A percentile compares a stretch with the other conserved stretches of the same genome.
phyloP scores from a whole-genome alignment of 306 rosid genomes.

The Vicia sativa region DNA sequence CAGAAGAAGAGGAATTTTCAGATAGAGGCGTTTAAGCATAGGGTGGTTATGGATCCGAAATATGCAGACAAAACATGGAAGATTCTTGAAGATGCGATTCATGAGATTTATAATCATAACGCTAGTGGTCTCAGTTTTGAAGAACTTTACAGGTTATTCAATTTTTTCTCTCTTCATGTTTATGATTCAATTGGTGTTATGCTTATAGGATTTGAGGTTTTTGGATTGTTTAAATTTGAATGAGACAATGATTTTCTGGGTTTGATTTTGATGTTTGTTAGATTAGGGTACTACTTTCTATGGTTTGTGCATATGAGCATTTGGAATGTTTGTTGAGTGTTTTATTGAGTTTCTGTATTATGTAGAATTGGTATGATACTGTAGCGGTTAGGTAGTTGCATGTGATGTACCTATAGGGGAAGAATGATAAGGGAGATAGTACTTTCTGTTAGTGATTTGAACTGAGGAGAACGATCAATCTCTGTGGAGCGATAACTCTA shows the following conservation, averaged over 20 bases:
- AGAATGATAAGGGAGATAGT: no score
- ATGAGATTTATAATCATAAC: conserved; percentile 91
- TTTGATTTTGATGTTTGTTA: conserved; percentile 9
- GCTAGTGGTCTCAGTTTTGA: conserved; percentile 98
- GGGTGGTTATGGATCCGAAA: conserved; percentile 94
- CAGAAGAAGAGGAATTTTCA: conserved; percentile 94
- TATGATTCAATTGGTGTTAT: not conserved
- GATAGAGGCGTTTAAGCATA: conserved; percentile 93
- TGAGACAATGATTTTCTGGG: conserved; percentile 4
- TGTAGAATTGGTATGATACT: not conserved
- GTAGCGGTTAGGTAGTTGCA: not conserved
- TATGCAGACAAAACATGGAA: conserved; percentile 95
- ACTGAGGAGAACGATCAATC: no score
- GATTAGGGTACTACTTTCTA: not conserved
- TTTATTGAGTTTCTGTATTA: not conserved
- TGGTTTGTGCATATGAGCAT: conserved; percentile 1
- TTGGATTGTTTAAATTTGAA: conserved; percentile 26
- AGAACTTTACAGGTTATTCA: conserved; percentile 85
- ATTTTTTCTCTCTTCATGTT: not conserved
- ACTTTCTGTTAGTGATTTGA: no score
- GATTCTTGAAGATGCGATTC: conserved; percentile 89
- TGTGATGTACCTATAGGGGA: no score
- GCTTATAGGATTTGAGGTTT: no score
- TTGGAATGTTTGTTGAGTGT: conserved; percentile 6
- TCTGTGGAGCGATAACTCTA: no score